Conservation (phyloP, 345 rosid genomes). For the Salix udensis region DNA sequence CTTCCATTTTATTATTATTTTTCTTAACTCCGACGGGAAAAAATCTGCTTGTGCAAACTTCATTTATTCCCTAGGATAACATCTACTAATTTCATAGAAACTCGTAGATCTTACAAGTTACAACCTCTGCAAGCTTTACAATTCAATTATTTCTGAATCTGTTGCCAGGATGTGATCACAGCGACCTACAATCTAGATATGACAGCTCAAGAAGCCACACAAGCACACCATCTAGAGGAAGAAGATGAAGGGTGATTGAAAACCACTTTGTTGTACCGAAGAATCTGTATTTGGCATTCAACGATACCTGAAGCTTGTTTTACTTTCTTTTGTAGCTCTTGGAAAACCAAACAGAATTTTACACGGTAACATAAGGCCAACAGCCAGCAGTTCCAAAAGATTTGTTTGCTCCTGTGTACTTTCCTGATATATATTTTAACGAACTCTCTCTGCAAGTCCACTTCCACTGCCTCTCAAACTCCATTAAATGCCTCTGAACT, state of each 20-base stretch:
- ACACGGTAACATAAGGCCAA: background rate
- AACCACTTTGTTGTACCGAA: background rate
- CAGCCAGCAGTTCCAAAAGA: constrained; percentile 80
- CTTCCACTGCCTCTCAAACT: constrained; percentile 36
- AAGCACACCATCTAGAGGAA: constrained; percentile 31
- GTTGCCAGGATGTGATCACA: constrained; percentile 41
- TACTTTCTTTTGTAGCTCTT: background rate
- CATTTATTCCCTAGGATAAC: background rate
- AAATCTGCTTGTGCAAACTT: background rate
- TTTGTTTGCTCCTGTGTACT: constrained; percentile 51
- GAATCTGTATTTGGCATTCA: background rate
- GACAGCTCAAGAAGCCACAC: constrained; percentile 34
- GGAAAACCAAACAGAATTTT: background rate
- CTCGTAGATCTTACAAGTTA: background rate
- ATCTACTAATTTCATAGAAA: background rate
- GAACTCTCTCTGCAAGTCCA: constrained; percentile 66
- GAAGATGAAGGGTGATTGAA: background rate
- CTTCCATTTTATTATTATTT: background rate
- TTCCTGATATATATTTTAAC: constrained; percentile 59
- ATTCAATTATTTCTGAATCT: background rate
- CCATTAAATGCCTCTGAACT: constrained; percentile 78
- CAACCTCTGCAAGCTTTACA: background rate
- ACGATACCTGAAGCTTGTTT: background rate
- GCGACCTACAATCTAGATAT: constrained; percentile 28
- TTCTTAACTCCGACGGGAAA: background rate